Evolutionary conservation across 352 stramenopile species (phyloP).

Genomic region (Discostella stelligera): DNA sequence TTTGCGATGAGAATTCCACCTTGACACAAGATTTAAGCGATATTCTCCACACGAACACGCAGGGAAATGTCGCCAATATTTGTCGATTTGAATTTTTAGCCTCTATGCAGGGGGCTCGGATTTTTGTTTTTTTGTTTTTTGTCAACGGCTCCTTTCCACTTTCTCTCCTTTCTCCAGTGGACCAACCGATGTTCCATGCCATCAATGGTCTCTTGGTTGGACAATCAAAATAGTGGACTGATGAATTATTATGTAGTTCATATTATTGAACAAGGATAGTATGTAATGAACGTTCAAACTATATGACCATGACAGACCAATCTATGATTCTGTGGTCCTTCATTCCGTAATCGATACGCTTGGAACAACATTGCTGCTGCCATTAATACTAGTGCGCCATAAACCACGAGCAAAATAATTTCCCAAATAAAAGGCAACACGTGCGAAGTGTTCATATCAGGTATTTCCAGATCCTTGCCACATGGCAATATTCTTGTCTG

Average conservation of each 20-base stretch:
- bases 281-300: constrained; percentile 9
- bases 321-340: constrained; percentile 43
- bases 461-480: constrained; percentile 36
- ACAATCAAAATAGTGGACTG: neutral
- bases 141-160: neutral
- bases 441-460: constrained; percentile 22
- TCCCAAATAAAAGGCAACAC: constrained; percentile 38
- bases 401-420: constrained; percentile 29
- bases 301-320: constrained; percentile 41
- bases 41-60: no score
- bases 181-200: no score
- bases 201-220: neutral
- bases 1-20: no score
- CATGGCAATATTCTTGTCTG: constrained; percentile 17
- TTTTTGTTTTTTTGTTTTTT: neutral
- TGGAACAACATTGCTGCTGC: constrained; percentile 34
- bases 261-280: no score
- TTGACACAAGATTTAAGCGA: neutral
- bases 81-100: no score
- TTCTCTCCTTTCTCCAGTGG: no score
- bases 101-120: neutral
- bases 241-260: no score
- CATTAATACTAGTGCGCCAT: constrained; percentile 25
- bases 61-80: no score
- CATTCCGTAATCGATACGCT: constrained; percentile 37